Evolutionary conservation across 345 rosid genomes (phyloP), one percentile per base, ranked within the genome.

Genomic region (Alliaria petiolata): DNA sequence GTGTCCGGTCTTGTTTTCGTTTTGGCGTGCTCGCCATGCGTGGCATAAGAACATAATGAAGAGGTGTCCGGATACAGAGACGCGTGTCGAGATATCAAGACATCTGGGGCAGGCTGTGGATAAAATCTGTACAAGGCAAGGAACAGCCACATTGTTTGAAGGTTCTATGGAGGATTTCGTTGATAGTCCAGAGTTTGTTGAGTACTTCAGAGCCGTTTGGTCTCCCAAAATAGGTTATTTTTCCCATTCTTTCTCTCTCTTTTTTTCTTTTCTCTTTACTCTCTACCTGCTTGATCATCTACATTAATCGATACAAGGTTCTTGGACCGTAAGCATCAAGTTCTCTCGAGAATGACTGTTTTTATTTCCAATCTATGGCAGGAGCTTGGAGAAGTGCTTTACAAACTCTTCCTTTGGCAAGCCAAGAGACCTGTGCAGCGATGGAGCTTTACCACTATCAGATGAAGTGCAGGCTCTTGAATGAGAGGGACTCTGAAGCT

Each of bases 361-460:
- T n/a, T n/a, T n/a, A n/a, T n/a, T n/a, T n/a, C n/a, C n/a, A n/a
- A 22, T 65, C 10, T 62, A 31, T 72, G 46, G 42, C 79, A 91
- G 99, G 92, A 74, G 55, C 74, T 65, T 91, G 95, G 99, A 82
- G 75, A 40, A 74, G 68, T 67, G 87, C 82, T 2, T 62, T 88
- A 56, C 84, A 77, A 74, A 68, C 81, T 78, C 87, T 86, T 80
- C 97, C 95, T 3, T 74, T 89, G 71, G 96, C 98, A 47, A 85
- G 95, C 85, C 87, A 78, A 71, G 97, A 91, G 80, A 91, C 85
- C 8, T 83, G 84, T 81, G 96, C 97, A 16, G 86, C 92, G 10
- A 83, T 95, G 93, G 96, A 95, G 77, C 87, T 88, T 78, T 91
- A 89, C 85, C 96, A 95, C 80, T 83, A 81, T 62, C 96, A 89